Evolutionary conservation across 495 filamentous ascomycete species (phyloP), one percentile per base, ranked within the genome.

Genomic region (Penicillium pulvis): DNA sequence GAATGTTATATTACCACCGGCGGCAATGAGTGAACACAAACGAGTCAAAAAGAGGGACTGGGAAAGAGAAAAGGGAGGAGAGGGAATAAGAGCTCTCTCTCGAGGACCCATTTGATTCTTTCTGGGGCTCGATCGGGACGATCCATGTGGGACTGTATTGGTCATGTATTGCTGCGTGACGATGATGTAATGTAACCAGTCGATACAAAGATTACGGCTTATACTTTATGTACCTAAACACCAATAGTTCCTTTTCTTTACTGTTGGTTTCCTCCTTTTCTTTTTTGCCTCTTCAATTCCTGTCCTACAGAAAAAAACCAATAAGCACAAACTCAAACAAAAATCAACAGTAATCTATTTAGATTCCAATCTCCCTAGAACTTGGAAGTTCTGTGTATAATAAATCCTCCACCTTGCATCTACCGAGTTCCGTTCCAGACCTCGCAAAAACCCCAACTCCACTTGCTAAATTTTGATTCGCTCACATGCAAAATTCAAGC

Each of bases 1-100:
- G 58, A 60, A 60, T 61, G 56, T 56, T 45, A 55, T 61, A 64
- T 68, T 67, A 65, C 69, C 67, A 74, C 70, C 68, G 67, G 71
- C 60, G 62, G 70, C 70, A 67, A 69, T 64, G 59, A 52, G 44
- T 20, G 3, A 26, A 26, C 19, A 24, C 12, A 31, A 36, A 45
- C 16, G 23, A 45, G 26, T 24, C 28, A 17, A 67, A 69, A 69
- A 56, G 62, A 49, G 63, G 63, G 59, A 68, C 62, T 61, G 63
- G 60, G 53, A 60, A 58, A 31, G 61, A 66, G 28, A 36, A 55
- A 31, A n/a, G 61, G 65, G 63, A 59, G 49, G 48, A 46, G 35
- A 56, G 65, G 47, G 56, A 65, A 62, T 56, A 66, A 62, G 57
- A 67, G 56, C 59, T 71, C 51, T 71, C 51, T 61, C 54, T 56